A percentile compares a stretch with the other conserved stretches of the same genome.
Evolutionary conservation across 805 yeast genomes (phyloP).

Genomic region (Zygosaccharomyces lentus): DNA sequence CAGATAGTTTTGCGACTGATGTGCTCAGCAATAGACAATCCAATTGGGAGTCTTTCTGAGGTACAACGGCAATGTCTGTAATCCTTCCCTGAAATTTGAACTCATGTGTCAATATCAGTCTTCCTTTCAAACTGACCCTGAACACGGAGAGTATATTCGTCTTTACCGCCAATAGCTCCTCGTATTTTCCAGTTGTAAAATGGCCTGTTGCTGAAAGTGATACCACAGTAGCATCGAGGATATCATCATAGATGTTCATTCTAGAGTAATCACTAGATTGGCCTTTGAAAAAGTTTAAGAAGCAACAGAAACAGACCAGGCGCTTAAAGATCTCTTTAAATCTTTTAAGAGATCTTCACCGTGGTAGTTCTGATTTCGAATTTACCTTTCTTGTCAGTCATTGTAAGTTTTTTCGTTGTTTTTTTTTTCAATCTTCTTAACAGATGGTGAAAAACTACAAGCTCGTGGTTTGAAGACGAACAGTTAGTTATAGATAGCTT

Average conservation of each 20-base stretch:
- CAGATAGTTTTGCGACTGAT: conserved; percentile 69
- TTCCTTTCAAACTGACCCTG: conserved; percentile 18
- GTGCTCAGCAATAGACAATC: conserved; percentile 68
- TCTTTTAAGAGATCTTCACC: neutral
- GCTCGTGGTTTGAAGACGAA: neutral
- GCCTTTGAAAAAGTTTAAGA: neutral
- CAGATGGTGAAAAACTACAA: neutral
- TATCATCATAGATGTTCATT: conserved; percentile 82
- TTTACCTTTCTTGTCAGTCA: neutral
- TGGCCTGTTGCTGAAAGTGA: conserved; percentile 53
- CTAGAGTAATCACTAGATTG: neutral
- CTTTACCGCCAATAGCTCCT: conserved; percentile 63
- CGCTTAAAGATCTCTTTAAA: too few species aligned
- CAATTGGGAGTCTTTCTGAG: conserved; percentile 44
- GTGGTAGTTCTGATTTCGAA: neutral
- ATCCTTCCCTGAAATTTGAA: conserved; percentile 68
- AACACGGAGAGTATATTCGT: conserved; percentile 53
- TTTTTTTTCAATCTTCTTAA: neutral
- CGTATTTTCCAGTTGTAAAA: conserved; percentile 38
- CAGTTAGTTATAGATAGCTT: neutral
- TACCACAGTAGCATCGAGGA: conserved; percentile 72
- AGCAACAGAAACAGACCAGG: too few species aligned
- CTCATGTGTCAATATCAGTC: conserved; percentile 49
- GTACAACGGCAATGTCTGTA: conserved; percentile 49
- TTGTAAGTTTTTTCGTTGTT: neutral